Base-by-base conservation (phyloP, 1,284 basidiomycete genomes). In the Naganishia sp. region DNA sequence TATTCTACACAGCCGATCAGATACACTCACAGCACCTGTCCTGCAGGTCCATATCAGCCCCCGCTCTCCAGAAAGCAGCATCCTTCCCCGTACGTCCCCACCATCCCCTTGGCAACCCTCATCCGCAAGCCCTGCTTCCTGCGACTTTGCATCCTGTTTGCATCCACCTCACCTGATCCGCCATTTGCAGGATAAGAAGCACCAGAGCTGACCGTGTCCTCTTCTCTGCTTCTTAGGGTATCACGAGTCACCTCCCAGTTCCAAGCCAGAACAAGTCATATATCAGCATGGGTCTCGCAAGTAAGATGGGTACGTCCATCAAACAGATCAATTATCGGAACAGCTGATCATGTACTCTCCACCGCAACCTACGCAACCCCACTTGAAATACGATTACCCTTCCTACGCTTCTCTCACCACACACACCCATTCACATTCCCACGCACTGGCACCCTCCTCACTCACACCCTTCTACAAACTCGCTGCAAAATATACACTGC, bases 221-320 rank as follows among this genome's bases (percentile, higher is more conserved):
- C 18, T 59, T 21, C 31, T 11, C 42, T 45, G 7, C 42, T 33
- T 28, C 39, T 16, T 18, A 56, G 36, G 25, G 33, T 46, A 57
- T 43, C 31, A 56, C 43, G 15, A 44, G 45, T 15, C 21, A 31
- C 31, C 28, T n/a, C 31, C 31, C 18, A 18, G 9, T 9, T 6
- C 28, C 21, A 15, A 11, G 11, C 50, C 25, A 25, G 3, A 10
- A 13, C 25, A 25, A 16, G 9, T 13, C 36, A 36, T 53, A 53
- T 53, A 39, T 33, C 52, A 52, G n/a, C 2, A 66, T 66, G 65
- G 65, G 65, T 60, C 57, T 66, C 49, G 65, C 65, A 53, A 57
- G 54, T 21, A 66, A 66, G 57, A 66, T 66, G 65, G 65, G 65
- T 61, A 54, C 25, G 65, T 60, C 16, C 42, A 16, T 23, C n/a